These are phyloP conservation scores for Lotus japonicus DNA, from an alignment of 306 rosid species.

Conservation along the genomic window DNA sequence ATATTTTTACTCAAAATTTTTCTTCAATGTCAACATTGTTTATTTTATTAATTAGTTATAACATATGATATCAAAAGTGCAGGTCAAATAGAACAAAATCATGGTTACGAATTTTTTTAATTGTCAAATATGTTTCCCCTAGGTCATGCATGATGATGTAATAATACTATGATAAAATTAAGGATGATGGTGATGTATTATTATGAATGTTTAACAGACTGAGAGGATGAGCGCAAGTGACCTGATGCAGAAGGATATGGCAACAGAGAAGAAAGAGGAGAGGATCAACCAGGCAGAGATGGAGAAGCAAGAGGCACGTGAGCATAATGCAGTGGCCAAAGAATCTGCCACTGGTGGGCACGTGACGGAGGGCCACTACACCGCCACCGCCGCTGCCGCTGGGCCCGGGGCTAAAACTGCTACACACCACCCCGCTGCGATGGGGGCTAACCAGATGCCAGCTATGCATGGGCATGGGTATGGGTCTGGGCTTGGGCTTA, in stretches of 20 bases:
- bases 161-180: no score
- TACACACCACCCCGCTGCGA: not conserved
- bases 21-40: no score
- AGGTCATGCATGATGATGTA: no score
- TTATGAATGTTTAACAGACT: constrained; percentile 20
- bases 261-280: constrained; percentile 35
- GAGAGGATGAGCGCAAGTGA: constrained; percentile 45
- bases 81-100: no score
- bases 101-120: not conserved
- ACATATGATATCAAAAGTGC: no score
- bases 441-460: constrained; percentile 34
- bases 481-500: not conserved
- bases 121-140: no score
- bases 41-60: no score
- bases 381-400: not conserved
- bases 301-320: constrained; percentile 40
- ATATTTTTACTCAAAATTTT: no score
- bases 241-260: constrained; percentile 47
- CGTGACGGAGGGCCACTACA: not conserved
- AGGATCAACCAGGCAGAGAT: constrained; percentile 44
- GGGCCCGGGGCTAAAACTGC: constrained; percentile 12
- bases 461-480: constrained; percentile 27
- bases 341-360: not conserved
- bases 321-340: constrained; percentile 34
- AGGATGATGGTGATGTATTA: no score